Base-by-base conservation (phyloP, 495 filamentous ascomycete genomes). In the Penicillium malachiteum region DNA sequence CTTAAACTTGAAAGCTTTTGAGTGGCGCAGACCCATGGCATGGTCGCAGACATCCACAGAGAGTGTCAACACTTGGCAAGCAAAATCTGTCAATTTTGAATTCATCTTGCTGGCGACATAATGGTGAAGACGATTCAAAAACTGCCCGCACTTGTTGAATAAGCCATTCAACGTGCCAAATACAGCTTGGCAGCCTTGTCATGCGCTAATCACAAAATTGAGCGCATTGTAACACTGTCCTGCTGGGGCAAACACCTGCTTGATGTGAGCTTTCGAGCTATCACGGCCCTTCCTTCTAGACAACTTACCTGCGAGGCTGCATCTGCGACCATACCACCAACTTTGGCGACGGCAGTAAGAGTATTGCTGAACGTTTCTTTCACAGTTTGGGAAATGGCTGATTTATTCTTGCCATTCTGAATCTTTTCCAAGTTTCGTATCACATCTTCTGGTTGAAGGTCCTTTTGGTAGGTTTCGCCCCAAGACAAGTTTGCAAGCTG, bases 141-240 rank as follows among this genome's bases (percentile, higher is more conserved):
- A 49, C 5, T 37, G n/a, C 3, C 33, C 26, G 14, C 50, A 54
- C 50, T 48, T 38, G 5, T 45, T 33, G 30, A 58, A 49, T 7
- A 58, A 14, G 3, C 9, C 21, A 21, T 30, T 37, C 3, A 58
- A 31, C 2, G 17, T 21, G 13, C 52, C 56, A 9, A 53, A 58
- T 1, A 49, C 21, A 12, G 39, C 33, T 35, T 47, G 33, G 31
- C 49, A 58, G 14, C 44, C 44, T 30, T 58, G 32, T n/a, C 47
- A 58, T 5, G 56, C 56, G 7, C 52, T 49, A 43, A 58, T 58
- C 13, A 58, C 43, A 14, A 58, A 58, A 37, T 49, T 58, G 16
- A 58, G 17, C 17, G 50, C 56, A 48, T 58, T 58, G 38, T 58
- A 58, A 14, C 56, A 58, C 41, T 58, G 56, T 6, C 56, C 56